Percentiles rank a stretch among this genome's conserved stretches.
Conservation (phyloP, 345 rosid species). For the Linum lewisii region DNA sequence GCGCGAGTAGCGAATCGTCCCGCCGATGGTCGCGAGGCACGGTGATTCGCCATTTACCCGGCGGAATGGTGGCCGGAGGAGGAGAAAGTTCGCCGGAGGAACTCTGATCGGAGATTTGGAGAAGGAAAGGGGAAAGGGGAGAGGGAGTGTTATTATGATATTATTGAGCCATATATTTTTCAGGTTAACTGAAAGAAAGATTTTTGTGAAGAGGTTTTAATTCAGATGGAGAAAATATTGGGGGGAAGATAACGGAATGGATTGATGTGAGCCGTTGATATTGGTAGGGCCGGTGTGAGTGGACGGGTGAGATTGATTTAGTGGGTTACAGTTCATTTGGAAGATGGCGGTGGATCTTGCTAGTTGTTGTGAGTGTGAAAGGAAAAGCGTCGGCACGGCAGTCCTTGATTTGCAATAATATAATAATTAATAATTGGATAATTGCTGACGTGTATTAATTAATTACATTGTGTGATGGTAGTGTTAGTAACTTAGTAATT, state of each 20-base stretch:
- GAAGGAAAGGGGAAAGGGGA: background rate
- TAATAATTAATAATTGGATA: no score
- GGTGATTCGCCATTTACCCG: conserved; percentile 36
- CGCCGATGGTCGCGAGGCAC: conserved; percentile 25
- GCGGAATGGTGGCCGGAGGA: conserved; percentile 5
- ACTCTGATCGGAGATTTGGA: background rate
- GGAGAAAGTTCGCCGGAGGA: background rate
- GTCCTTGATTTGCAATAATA: no score
- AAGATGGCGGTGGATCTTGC: background rate
- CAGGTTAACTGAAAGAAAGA: background rate
- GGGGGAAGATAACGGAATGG: no score
- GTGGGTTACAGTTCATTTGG: background rate
- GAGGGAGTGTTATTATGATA: background rate
- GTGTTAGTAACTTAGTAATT: no score
- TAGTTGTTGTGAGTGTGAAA: background rate
- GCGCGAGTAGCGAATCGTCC: conserved; percentile 17
- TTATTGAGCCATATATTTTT: background rate
- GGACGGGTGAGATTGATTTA: background rate
- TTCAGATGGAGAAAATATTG: background rate
- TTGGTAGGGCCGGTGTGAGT: background rate
- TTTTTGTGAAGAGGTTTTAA: background rate
- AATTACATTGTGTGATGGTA: no score
- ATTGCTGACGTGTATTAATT: no score
- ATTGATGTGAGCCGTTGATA: background rate
- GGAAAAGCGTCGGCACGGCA: background rate